phyloP scores from a whole-genome alignment of 805 yeast genomes.

The Lipomyces oligophaga region DNA sequence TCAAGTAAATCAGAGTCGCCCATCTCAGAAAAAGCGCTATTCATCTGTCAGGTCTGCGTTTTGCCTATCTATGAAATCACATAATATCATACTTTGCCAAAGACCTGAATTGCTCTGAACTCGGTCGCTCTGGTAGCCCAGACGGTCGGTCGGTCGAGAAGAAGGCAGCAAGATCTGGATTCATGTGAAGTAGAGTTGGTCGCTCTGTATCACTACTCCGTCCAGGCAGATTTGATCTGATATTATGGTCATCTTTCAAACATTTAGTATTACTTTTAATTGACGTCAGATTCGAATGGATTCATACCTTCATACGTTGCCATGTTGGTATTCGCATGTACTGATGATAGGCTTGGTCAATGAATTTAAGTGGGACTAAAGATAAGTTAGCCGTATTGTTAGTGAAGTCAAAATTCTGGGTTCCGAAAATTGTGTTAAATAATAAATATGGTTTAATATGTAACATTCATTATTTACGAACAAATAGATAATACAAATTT shows the following conservation, averaged over 20 bases:
- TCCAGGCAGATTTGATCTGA: not conserved
- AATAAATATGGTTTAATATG: too few species aligned
- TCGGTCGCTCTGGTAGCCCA: not conserved
- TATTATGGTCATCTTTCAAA: slow-evolving; percentile 25
- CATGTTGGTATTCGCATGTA: too few species aligned
- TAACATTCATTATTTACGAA: too few species aligned
- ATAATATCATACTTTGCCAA: slow-evolving; percentile 26
- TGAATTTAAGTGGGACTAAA: too few species aligned
- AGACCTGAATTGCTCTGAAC: slow-evolving; percentile 9
- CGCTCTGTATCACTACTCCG: slow-evolving; percentile 3
- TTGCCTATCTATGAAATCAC: too few species aligned
- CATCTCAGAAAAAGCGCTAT: slow-evolving; percentile 23
- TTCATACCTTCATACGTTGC: slow-evolving; percentile 27
- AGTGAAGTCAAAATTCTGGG: too few species aligned
- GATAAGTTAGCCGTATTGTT: too few species aligned
- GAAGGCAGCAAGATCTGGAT: slow-evolving; percentile 25
- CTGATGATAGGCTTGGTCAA: too few species aligned
- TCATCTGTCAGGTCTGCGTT: too few species aligned
- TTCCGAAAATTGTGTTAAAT: too few species aligned
- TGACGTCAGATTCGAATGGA: not conserved
- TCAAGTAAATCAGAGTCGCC: slow-evolving; percentile 18
- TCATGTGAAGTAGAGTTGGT: slow-evolving; percentile 16
- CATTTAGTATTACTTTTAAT: slow-evolving; percentile 1
- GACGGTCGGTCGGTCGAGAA: slow-evolving; percentile 18
- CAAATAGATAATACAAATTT: too few species aligned